phyloP scores from a whole-genome alignment of 108 stramenopile genomes.

The Discostella pseudostelligera region DNA sequence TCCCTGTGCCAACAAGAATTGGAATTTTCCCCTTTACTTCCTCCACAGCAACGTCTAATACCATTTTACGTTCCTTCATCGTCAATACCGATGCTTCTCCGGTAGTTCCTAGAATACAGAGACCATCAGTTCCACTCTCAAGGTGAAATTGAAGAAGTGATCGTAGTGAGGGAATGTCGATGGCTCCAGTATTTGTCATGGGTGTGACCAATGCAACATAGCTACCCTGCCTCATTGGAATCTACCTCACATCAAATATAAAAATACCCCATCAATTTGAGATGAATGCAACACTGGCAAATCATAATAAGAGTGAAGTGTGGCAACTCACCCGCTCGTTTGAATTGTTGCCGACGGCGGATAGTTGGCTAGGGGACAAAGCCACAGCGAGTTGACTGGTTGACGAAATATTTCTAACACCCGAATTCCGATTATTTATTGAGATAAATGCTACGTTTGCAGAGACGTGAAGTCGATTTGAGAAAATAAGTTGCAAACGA shows the following conservation, averaged over 20 bases:
- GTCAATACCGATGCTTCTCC: slow-evolving; percentile 68
- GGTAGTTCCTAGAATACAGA: slow-evolving; percentile 75
- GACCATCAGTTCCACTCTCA: slow-evolving; percentile 64
- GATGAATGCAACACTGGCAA: background rate
- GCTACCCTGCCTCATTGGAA: slow-evolving; percentile 53
- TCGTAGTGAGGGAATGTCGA: slow-evolving; percentile 52
- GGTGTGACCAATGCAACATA: slow-evolving; percentile 74
- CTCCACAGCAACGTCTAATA: slow-evolving; percentile 57
- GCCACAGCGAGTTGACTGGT: slow-evolving; percentile 9
- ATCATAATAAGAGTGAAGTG: background rate
- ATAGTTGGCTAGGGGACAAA: slow-evolving; percentile 4
- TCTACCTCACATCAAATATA: slow-evolving; percentile 10
- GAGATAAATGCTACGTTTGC: slow-evolving; percentile 19
- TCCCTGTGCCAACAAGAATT: slow-evolving; percentile 67
- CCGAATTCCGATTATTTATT: background rate
- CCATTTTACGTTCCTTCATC: slow-evolving; percentile 55
- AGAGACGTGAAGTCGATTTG: background rate
- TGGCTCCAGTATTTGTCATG: slow-evolving; percentile 54
- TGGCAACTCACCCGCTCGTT: slow-evolving; percentile 26
- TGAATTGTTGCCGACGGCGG: slow-evolving; percentile 31
- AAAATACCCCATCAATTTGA: background rate
- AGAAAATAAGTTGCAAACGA: background rate
- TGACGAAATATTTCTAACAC: slow-evolving; percentile 7
- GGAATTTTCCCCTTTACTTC: slow-evolving; percentile 64
- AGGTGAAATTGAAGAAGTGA: slow-evolving; percentile 68